Evolutionary conservation across 768 basidiomycete species (phyloP).

Genomic region (Xerocomus spinulosus): DNA sequence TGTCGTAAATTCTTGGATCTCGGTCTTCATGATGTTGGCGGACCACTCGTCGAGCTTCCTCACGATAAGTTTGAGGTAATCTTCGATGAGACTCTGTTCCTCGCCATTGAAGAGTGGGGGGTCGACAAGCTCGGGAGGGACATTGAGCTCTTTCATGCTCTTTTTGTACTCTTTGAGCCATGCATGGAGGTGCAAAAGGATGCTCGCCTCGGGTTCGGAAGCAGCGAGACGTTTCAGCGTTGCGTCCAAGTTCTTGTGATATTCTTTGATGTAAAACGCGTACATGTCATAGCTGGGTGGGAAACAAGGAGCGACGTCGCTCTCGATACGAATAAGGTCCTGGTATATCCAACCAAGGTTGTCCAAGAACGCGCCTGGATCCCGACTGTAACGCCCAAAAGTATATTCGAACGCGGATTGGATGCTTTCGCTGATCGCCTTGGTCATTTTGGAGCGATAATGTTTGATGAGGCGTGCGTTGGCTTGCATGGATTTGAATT

Average conservation of each 20-base stretch:
- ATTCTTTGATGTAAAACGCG: constrained; percentile 76
- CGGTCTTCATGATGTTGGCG: constrained; percentile 87
- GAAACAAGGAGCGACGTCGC: constrained; percentile 86
- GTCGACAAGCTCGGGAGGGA: constrained; percentile 75
- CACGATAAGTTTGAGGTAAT: constrained; percentile 90
- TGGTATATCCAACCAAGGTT: constrained; percentile 88
- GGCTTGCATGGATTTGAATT: constrained; percentile 90
- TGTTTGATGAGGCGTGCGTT: constrained; percentile 92
- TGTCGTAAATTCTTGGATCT: constrained; percentile 76
- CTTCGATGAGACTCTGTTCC: constrained; percentile 89
- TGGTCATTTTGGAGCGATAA: constrained; percentile 85
- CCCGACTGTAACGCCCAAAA: constrained; percentile 54
- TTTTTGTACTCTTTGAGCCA: constrained; percentile 96
- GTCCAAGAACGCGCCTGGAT: constrained; percentile 72
- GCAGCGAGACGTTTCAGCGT: constrained; percentile 66
- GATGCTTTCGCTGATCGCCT: constrained; percentile 75
- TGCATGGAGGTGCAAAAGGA: constrained; percentile 78
- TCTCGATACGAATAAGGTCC: constrained; percentile 89
- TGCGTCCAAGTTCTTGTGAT: constrained; percentile 80
- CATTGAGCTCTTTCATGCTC: constrained; percentile 90
- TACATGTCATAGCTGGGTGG: constrained; percentile 90
- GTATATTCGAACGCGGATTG: constrained; percentile 64
- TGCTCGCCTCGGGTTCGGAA: constrained; percentile 81
- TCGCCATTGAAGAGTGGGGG: constrained; percentile 94
- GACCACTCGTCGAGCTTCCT: constrained; percentile 98